Evolutionary conservation across 306 rosid species (phyloP).

Genomic region (Potentilla sterilis): DNA sequence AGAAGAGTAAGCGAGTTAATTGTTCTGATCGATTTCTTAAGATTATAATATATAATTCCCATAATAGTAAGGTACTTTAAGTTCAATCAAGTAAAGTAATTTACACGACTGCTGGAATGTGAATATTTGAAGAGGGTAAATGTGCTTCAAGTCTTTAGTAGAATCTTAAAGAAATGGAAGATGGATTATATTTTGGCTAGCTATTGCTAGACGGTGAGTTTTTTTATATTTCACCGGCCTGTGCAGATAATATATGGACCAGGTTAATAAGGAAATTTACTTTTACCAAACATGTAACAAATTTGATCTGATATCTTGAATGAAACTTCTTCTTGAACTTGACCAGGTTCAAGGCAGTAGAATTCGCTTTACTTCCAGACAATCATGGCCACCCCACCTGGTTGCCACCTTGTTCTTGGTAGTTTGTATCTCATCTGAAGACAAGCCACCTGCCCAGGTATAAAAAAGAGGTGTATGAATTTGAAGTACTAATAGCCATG

Average conservation of each 20-base stretch:
- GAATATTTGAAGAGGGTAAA: not conserved
- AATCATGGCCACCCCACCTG: not conserved
- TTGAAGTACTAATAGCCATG: not conserved
- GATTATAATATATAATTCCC: not conserved
- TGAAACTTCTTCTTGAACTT: not conserved
- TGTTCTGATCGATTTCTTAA: too few relatives aligned
- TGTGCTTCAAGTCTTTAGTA: not conserved
- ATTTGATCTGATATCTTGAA: not conserved
- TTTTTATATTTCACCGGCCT: not conserved
- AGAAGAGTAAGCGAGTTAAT: not conserved
- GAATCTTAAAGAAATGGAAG: not conserved
- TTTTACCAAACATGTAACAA: not conserved
- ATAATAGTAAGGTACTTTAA: not conserved
- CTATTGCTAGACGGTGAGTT: not conserved
- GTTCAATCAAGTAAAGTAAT: not conserved
- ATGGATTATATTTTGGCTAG: not conserved
- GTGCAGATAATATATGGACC: not conserved
- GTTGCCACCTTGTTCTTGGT: not conserved
- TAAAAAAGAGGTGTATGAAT: slow-evolving; percentile 17
- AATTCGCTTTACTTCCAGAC: not conserved
- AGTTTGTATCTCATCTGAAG: not conserved
- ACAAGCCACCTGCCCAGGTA: slow-evolving; percentile 14
- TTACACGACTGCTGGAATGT: not conserved
- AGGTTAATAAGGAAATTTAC: too few relatives aligned
- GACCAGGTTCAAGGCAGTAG: not conserved